phyloP scores from a whole-genome alignment of 2,329 filamentous ascomycete species.

The Cytospora piceae region DNA sequence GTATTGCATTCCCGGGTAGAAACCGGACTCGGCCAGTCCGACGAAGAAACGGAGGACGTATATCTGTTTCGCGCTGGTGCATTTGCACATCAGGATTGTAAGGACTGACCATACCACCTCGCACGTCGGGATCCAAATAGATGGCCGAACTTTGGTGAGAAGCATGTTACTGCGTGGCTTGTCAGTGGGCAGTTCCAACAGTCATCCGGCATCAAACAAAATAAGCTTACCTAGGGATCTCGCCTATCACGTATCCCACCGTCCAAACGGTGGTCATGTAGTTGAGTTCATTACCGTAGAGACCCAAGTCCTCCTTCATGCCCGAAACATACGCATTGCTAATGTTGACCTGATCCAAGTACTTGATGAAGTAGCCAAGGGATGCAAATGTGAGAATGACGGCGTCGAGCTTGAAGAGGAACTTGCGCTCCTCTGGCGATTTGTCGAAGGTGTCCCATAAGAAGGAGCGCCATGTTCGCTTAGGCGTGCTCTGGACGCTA shows the following conservation, averaged over 20 bases:
- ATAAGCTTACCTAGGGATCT: constrained; percentile 39
- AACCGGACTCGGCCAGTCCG: constrained; percentile 46
- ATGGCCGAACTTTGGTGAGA: constrained; percentile 47
- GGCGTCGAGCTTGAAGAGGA: constrained; percentile 42
- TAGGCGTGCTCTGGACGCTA: constrained; percentile 37
- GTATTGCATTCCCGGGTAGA: constrained; percentile 47
- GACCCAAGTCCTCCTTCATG: constrained; percentile 47
- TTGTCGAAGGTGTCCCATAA: constrained; percentile 53
- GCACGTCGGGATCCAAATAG: constrained; percentile 47
- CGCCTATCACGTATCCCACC: constrained; percentile 45
- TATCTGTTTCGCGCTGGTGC: constrained; percentile 42
- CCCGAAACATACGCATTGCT: constrained; percentile 51
- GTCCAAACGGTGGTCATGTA: constrained; percentile 43
- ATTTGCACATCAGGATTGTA: constrained; percentile 40
- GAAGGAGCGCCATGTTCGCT: constrained; percentile 50
- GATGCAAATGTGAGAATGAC: constrained; percentile 44
- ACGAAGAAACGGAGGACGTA: constrained; percentile 49
- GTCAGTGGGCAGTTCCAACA: not conserved
- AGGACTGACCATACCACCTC: constrained; percentile 43
- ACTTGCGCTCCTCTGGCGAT: constrained; percentile 39
- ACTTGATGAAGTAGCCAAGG: constrained; percentile 50
- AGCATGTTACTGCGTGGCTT: constrained; percentile 38
- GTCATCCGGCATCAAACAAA: not conserved
- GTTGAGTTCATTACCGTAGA: constrained; percentile 47
- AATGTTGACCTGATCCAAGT: constrained; percentile 45